Base-by-base conservation (phyloP, 495 filamentous ascomycete species). In the Lasiosphaeria miniovina region DNA sequence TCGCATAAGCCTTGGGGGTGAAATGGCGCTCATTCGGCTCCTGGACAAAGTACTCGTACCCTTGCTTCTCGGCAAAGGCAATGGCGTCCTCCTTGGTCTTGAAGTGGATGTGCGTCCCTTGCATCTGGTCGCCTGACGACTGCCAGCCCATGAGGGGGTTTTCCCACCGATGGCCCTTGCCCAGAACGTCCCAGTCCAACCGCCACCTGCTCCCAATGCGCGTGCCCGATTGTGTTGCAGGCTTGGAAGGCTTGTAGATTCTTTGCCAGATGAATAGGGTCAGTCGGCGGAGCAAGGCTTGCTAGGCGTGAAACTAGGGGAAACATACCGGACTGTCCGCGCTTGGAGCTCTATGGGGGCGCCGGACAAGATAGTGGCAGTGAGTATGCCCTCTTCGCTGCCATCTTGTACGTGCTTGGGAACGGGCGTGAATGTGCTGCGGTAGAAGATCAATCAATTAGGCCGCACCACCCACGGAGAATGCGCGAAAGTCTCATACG, bases 141-240 rank as follows among this genome's bases (percentile, higher is more conserved):
- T 97, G 92, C 95, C 95, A 99, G 35, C 94, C 94, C 85, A 98
- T 99, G 67, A 98, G 77, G 43, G 86, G 89, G 77, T 99, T 99
- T 82, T 99, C 94, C 94, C 94, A 98, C 68, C 94, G 86, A 73
- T 98, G 89, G 49, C 84, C 84, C 76, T 90, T 95, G 62, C 80
- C 78, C 36, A 96, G 76, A 48, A 93, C 82, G 75, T 99, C 94
- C 94, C 94, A 99, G 72, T 99, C 94, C 92, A 99, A 96, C 45
- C 89, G 89, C 94, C 94, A 99, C 63, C 90, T 84, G 65, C 89
- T 85, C 55, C 80, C 74, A 63, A 90, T 86, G 86, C 88, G 91
- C 60, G 82, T 84, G 67, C 93, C 93, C 35, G 93, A 97, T 71
- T 99, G 94, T 9, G 93, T 96, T 45, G 94, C 92, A 35, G 95